Base-by-base conservation (phyloP, 1,139 yeast species). In the Geotrichum restrictum region DNA sequence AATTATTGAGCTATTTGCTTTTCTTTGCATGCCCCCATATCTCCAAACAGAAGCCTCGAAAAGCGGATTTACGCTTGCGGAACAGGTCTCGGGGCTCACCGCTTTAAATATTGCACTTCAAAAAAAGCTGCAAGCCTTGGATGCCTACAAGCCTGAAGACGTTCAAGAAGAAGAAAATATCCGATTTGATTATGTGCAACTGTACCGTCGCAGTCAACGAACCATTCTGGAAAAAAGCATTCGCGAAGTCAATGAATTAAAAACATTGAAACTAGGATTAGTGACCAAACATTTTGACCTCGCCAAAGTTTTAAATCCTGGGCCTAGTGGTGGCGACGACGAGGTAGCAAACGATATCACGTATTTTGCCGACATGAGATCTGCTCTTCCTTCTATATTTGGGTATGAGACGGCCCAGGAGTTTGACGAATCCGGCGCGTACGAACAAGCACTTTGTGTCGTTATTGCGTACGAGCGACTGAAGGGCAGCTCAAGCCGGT, bases 151-250 rank as follows among this genome's bases (percentile, higher is more conserved):
- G 8, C 29, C 40, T 4, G 21, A 14, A 14, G 22, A n/a, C 4
- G 19, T 18, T 36, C 22, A 33, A 18, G 14, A n/a, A 3, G 27
- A n/a, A 10, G 19, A n/a, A 10, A 13, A 19, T 2, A 13, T 27
- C 8, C 19, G 36, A 6, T 27, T 37, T 14, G 34, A 36, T 13
- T 33, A 34, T 14, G 53, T 44, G 6, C 33, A 21, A 3, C 22
- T 38, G 11, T 50, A 45, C 39, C 49, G 53, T 3, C 16, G 37
- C 14, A 27, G 47, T 31, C 53, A 50, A 41, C 21, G 13, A 1
- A 16, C 14, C n/a, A 39, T 50, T 27, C 34, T 49, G 2, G 14
- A 14, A n/a, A 18, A 33, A 4, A 31, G 34, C 10, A 38, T 49
- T 13, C 3, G 18, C 29, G 29, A 44, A 6, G 44, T 45, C 24